Conservation (phyloP, 139 green algal genomes). For the Coccomyxa sp. region DNA sequence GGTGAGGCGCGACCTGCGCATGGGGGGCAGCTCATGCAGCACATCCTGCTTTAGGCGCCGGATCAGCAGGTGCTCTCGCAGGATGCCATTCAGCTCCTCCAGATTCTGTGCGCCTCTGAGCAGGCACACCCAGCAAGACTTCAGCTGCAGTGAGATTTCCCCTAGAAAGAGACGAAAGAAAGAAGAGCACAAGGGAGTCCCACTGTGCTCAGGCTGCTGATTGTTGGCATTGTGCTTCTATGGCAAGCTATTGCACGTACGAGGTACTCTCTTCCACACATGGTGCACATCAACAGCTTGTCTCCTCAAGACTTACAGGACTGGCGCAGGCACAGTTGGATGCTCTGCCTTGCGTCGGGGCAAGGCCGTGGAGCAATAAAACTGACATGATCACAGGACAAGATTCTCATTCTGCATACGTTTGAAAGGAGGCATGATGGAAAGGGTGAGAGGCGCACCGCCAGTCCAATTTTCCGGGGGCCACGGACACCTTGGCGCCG, state of each 20-base stretch:
- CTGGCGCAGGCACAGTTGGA: no score
- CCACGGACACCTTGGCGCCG: neutral
- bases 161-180: no score
- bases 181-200: neutral
- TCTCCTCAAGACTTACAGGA: no score
- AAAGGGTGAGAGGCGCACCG: neutral
- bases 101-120: constrained; percentile 15
- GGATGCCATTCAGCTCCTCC: constrained; percentile 27
- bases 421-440: neutral
- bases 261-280: neutral
- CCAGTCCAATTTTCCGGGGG: neutral
- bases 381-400: no score
- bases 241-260: neutral
- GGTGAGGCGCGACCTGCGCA: constrained; percentile 10
- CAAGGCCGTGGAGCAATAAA: no score
- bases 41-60: constrained; percentile 43
- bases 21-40: constrained; percentile 31
- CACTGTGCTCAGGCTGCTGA: neutral
- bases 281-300: no score
- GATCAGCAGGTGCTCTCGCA: constrained; percentile 26
- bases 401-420: neutral
- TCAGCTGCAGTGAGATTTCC: no score
- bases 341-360: no score
- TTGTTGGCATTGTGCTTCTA: neutral
- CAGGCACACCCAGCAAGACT: neutral